These are phyloP conservation scores for Xylaria venustula DNA, from an alignment of 495 filamentous ascomycete species.

Conservation along the genomic window DNA sequence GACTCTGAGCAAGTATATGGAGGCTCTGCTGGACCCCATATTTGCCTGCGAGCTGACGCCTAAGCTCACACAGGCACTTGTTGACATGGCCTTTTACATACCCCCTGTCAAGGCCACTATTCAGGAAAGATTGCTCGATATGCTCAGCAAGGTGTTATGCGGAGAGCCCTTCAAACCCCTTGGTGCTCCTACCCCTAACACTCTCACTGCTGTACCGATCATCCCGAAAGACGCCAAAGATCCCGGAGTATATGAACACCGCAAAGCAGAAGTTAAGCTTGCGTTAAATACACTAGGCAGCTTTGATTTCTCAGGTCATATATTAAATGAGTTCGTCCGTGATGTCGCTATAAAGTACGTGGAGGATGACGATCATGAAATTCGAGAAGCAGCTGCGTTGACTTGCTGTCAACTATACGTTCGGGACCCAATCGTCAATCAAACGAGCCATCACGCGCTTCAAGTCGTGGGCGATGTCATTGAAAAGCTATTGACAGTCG, in stretches of 20 bases:
- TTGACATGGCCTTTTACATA: constrained; percentile 98
- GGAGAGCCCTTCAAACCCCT: constrained; percentile 88
- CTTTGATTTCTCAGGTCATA: constrained; percentile 92
- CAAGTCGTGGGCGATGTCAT: constrained; percentile 97
- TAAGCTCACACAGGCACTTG: constrained; percentile 88
- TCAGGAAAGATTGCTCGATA: constrained; percentile 88
- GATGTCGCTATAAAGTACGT: constrained; percentile 98
- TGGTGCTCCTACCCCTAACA: constrained; percentile 70
- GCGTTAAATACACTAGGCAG: constrained; percentile 91
- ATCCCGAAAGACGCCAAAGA: constrained; percentile 85
- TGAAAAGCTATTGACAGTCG: constrained; percentile 90
- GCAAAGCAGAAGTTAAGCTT: constrained; percentile 85
- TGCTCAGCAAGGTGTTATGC: constrained; percentile 90
- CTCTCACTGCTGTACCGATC: constrained; percentile 69
- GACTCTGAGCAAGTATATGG: constrained; percentile 96
- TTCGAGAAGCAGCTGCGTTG: constrained; percentile 89
- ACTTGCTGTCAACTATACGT: constrained; percentile 98
- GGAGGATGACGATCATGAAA: constrained; percentile 90
- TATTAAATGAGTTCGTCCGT: constrained; percentile 96
- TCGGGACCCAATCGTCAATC: constrained; percentile 92
- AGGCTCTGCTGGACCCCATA: constrained; percentile 90
- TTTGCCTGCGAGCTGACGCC: constrained; percentile 93
- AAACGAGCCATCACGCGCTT: constrained; percentile 93
- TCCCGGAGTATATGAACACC: constrained; percentile 64
- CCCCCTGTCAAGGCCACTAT: constrained; percentile 89